Conservation (phyloP, 2,329 filamentous ascomycete species). For the Gyromitra esculenta region DNA sequence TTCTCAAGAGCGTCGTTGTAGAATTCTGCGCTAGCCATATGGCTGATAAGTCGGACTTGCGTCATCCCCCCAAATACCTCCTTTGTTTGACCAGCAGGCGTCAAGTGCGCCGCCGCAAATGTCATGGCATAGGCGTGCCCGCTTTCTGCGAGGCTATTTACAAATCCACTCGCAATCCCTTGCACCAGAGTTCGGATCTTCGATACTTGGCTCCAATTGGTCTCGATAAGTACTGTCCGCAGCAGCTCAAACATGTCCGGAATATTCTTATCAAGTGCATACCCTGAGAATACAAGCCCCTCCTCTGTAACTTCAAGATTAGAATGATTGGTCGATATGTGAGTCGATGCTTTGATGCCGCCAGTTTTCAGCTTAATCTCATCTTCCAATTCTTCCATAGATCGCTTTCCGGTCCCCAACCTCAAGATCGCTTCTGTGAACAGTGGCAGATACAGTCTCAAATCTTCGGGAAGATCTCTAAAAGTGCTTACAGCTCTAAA, state of each 20-base stretch:
- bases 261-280: constrained; percentile 88
- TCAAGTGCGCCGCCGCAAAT: constrained; percentile 82
- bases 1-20: constrained; percentile 74
- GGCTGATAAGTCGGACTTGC: constrained; percentile 84
- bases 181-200: constrained; percentile 85
- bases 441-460: constrained; percentile 83
- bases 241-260: constrained; percentile 90
- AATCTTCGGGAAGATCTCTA: constrained; percentile 80
- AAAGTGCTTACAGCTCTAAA: constrained; percentile 88
- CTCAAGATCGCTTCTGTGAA: constrained; percentile 95
- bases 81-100: constrained; percentile 73
- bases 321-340: constrained; percentile 79
- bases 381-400: constrained; percentile 95
- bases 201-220: constrained; percentile 85
- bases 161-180: constrained; percentile 84
- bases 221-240: constrained; percentile 81
- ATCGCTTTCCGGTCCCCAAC: constrained; percentile 84
- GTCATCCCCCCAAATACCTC: constrained; percentile 76
- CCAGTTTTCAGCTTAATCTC: constrained; percentile 96
- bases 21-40: constrained; percentile 65
- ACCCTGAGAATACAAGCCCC: constrained; percentile 84
- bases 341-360: constrained; percentile 84
- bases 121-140: constrained; percentile 88
- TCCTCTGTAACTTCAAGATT: constrained; percentile 78
- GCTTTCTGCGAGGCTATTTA: constrained; percentile 89